phyloP scores from a whole-genome alignment of 2,329 filamentous ascomycete species.

The Fusarium cyanostomum region DNA sequence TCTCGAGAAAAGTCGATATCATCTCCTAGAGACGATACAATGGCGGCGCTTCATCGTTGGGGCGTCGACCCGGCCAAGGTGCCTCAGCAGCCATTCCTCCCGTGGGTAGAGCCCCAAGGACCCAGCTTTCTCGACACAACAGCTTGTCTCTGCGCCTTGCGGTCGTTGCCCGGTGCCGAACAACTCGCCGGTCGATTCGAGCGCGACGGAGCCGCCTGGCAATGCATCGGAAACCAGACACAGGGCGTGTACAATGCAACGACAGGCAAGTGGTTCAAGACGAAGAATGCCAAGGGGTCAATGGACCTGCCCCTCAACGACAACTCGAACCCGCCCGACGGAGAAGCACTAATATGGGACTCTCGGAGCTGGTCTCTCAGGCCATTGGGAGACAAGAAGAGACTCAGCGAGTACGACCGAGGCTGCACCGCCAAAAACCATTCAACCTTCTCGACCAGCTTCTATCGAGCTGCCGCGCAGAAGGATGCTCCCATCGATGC shows the following conservation, averaged over 20 bases:
- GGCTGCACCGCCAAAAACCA: slow-evolving; percentile 55
- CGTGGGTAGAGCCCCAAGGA: slow-evolving; percentile 43
- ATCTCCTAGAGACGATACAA: slow-evolving; percentile 8
- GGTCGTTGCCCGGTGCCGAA: slow-evolving; percentile 26
- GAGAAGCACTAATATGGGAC: slow-evolving; percentile 45
- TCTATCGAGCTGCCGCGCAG: slow-evolving; percentile 48
- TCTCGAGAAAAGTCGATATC: background rate
- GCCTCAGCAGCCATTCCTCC: slow-evolving; percentile 53
- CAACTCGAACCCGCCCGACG: slow-evolving; percentile 49
- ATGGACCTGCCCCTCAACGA: slow-evolving; percentile 47
- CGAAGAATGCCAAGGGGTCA: slow-evolving; percentile 39
- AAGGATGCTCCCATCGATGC: slow-evolving; percentile 47
- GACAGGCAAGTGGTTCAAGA: slow-evolving; percentile 55
- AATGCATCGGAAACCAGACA: slow-evolving; percentile 57
- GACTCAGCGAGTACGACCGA: slow-evolving; percentile 49
- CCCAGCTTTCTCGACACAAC: slow-evolving; percentile 53
- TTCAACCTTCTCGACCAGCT: slow-evolving; percentile 53
- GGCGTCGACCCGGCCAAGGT: slow-evolving; percentile 33
- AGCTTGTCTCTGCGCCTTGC: slow-evolving; percentile 53
- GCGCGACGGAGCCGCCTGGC: slow-evolving; percentile 47
- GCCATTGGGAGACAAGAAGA: slow-evolving; percentile 32
- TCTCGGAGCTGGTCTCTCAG: slow-evolving; percentile 37
- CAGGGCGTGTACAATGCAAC: slow-evolving; percentile 49
- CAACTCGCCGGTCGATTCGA: slow-evolving; percentile 17
- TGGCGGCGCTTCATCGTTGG: slow-evolving; percentile 24